Evolutionary conservation across 345 rosid species (phyloP).

Genomic region (Gynandropsis gynandra): DNA sequence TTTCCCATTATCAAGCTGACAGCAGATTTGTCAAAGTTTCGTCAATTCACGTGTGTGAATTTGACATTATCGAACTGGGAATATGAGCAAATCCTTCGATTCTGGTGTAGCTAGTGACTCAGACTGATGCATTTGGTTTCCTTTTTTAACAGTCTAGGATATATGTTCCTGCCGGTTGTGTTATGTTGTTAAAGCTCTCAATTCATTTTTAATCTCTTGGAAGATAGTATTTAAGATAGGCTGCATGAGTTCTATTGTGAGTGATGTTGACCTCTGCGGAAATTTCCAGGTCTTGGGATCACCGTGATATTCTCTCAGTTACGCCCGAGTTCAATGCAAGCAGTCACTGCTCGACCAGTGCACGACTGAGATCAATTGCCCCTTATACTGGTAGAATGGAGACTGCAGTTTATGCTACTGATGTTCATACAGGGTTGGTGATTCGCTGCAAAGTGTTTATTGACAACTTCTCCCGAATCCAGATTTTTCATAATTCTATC

Average conservation of each 20-base stretch:
- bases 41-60: too few relatives aligned
- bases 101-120: too few relatives aligned
- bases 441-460: conserved; percentile 96
- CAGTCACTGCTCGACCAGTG: conserved; percentile 77
- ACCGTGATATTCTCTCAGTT: conserved; percentile 77
- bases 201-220: background rate
- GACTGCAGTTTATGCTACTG: conserved; percentile 91
- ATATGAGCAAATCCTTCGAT: too few relatives aligned
- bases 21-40: too few relatives aligned
- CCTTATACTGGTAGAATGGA: conserved; percentile 73
- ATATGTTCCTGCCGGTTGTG: too few relatives aligned
- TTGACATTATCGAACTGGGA: too few relatives aligned
- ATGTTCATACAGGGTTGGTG: conserved; percentile 62
- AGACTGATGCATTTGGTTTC: background rate
- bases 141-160: background rate
- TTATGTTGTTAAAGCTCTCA: background rate
- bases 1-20: too few relatives aligned
- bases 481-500: conserved; percentile 84
- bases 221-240: too few relatives aligned
- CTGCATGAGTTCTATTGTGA: background rate
- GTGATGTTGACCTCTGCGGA: conserved; percentile 1
- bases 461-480: conserved; percentile 79
- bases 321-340: conserved; percentile 74
- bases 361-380: conserved; percentile 70
- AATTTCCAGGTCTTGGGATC: conserved; percentile 90